These are phyloP conservation scores for Lasiodiplodia gonubiensis DNA, from an alignment of 2,329 filamentous ascomycete genomes.

Conservation along the genomic window DNA sequence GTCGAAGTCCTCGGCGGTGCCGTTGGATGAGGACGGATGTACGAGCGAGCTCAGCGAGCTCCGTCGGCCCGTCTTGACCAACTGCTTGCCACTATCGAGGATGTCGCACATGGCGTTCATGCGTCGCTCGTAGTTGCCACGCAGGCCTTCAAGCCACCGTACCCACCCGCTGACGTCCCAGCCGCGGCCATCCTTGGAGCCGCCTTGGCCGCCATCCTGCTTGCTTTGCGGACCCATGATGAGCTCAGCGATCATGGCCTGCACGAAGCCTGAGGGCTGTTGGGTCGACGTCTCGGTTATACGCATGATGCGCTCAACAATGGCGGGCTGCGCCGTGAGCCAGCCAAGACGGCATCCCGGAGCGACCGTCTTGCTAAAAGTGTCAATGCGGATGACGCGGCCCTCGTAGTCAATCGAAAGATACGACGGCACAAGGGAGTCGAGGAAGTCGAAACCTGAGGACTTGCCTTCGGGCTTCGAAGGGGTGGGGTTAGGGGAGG, in stretches of 20 bases:
- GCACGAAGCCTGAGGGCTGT: constrained; percentile 88
- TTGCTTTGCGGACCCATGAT: constrained; percentile 72
- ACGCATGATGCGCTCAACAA: constrained; percentile 75
- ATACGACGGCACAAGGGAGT: constrained; percentile 83
- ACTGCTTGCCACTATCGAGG: constrained; percentile 70
- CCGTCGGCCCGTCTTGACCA: constrained; percentile 66
- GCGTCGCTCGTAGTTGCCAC: constrained; percentile 81
- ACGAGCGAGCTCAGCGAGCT: constrained; percentile 37
- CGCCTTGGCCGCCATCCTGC: constrained; percentile 52
- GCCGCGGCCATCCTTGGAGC: constrained; percentile 60
- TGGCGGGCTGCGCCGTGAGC: constrained; percentile 81
- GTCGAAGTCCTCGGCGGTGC: constrained; percentile 30
- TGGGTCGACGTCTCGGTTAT: constrained; percentile 81
- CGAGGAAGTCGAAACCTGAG: constrained; percentile 77
- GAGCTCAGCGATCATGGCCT: constrained; percentile 78
- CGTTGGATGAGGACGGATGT: constrained; percentile 38
- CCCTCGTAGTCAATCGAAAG: constrained; percentile 82
- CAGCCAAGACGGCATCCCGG: constrained; percentile 90
- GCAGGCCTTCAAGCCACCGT: constrained; percentile 84
- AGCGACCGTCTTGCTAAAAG: constrained; percentile 91
- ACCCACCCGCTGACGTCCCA: constrained; percentile 90
- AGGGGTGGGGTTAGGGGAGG: constrained; percentile 50
- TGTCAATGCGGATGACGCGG: constrained; percentile 86
- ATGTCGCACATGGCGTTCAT: constrained; percentile 80
- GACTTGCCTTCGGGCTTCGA: constrained; percentile 49